Evolutionary conservation across 495 filamentous ascomycete species (phyloP).

Genomic region (Trichoderma gamsii): DNA sequence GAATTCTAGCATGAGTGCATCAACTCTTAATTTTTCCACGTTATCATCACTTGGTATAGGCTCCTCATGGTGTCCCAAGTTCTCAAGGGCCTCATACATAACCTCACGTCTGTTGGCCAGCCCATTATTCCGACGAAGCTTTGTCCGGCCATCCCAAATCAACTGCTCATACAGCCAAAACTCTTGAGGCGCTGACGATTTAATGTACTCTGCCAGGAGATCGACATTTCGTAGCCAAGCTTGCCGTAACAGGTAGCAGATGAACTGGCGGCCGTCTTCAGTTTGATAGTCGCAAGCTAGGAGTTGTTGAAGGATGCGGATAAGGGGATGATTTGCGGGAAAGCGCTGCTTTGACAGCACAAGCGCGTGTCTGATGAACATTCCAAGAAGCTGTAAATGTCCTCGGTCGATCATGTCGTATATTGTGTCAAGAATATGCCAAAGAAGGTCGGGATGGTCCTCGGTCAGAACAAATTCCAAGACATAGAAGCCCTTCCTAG

Average conservation of each 20-base stretch:
- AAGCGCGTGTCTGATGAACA: constrained; percentile 14
- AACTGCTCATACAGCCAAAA: constrained; percentile 17
- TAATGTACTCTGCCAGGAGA: constrained; percentile 8
- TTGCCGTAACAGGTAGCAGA: constrained; percentile 14
- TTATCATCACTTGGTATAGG: not conserved
- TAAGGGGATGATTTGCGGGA: constrained; percentile 2
- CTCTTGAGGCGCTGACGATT: not conserved
- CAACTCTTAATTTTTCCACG: not conserved
- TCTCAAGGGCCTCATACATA: constrained; percentile 11
- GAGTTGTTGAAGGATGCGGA: constrained; percentile 15
- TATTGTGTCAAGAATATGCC: constrained; percentile 17
- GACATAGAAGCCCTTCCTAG: constrained; percentile 15
- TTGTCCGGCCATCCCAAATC: constrained; percentile 15
- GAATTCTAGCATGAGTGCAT: constrained; percentile 14
- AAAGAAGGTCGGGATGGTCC: constrained; percentile 14
- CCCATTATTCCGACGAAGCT: constrained; percentile 12
- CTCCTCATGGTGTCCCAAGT: not conserved
- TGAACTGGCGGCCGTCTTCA: constrained; percentile 9
- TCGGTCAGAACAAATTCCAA: constrained; percentile 14
- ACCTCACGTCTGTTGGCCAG: not conserved
- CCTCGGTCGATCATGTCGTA: constrained; percentile 15
- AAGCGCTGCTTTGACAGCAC: constrained; percentile 8
- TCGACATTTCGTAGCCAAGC: constrained; percentile 15
- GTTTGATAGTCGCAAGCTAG: constrained; percentile 6
- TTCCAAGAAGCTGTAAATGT: constrained; percentile 13